Conservation (phyloP, 805 yeast genomes). For the Kluyveromyces wickerhamii region DNA sequence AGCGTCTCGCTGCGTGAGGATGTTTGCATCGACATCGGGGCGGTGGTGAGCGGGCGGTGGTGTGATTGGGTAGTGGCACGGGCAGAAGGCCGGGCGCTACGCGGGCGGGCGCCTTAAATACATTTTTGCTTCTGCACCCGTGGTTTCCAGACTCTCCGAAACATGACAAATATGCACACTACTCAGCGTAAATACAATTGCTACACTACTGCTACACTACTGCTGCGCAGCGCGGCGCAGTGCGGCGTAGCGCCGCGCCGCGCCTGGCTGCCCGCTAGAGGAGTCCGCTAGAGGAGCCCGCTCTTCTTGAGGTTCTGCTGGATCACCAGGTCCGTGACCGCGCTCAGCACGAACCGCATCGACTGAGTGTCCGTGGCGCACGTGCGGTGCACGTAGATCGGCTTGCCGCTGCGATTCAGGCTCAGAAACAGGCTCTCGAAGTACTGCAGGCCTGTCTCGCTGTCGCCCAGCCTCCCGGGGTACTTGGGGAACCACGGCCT, state of each 20-base stretch:
- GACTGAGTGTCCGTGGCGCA: slow-evolving; percentile 90
- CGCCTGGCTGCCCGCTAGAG: no score
- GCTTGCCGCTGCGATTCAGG: slow-evolving; percentile 54
- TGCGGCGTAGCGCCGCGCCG: no score
- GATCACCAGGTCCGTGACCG: slow-evolving; percentile 86
- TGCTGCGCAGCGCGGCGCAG: no score
- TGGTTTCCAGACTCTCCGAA: no score
- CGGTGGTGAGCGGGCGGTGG: no score
- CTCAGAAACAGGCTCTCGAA: slow-evolving; percentile 62
- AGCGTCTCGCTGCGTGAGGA: slow-evolving; percentile 27
- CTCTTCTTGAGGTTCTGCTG: slow-evolving; percentile 73
- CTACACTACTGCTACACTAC: no score
- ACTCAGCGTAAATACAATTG: no score
- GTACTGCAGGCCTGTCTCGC: slow-evolving; percentile 58
- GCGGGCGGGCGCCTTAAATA: no score
- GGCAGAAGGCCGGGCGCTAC: no score
- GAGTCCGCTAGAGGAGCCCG: slow-evolving; percentile 72
- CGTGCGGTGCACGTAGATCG: slow-evolving; percentile 86
- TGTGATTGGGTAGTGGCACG: no score
- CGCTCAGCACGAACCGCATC: slow-evolving; percentile 84
- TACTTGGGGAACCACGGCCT: slow-evolving; percentile 71
- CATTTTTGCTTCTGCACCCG: no score
- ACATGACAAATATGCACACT: no score
- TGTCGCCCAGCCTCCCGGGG: slow-evolving; percentile 54
- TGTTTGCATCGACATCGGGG: slow-evolving; percentile 62